phyloP scores from a whole-genome alignment of 345 rosid genomes.

The Litchi chinensis region DNA sequence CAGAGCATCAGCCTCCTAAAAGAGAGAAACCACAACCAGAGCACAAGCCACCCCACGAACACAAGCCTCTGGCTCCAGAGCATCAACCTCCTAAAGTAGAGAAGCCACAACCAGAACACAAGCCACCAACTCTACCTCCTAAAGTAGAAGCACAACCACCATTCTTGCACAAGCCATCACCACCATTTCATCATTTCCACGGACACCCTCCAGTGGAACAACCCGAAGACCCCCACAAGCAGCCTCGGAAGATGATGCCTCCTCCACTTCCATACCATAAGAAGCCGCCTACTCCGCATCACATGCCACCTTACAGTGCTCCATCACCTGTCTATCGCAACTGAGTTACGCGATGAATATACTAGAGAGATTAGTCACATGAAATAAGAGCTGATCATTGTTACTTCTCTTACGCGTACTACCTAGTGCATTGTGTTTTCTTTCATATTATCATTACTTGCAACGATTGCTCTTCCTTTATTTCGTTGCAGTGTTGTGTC shows the following conservation, averaged over 20 bases:
- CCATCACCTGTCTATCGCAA: slow-evolving; percentile 20
- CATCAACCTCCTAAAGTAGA: no score
- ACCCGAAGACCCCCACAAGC: slow-evolving; percentile 14
- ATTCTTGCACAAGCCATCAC: not conserved
- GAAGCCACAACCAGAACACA: not conserved
- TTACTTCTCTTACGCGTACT: not conserved
- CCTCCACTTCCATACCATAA: not conserved
- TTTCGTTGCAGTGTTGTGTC: not conserved
- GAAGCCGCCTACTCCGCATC: slow-evolving; percentile 16
- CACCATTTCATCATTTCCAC: not conserved
- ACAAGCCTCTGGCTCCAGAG: no score
- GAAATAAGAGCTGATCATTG: slow-evolving; percentile 5
- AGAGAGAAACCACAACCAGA: no score
- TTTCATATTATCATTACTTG: not conserved
- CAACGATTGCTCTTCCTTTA: not conserved
- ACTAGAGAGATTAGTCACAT: not conserved
- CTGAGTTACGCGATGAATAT: not conserved
- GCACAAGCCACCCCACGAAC: no score
- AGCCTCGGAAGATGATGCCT: slow-evolving; percentile 22
- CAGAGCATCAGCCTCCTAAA: no score
- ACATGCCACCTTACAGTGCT: slow-evolving; percentile 21
- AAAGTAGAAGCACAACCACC: not conserved
- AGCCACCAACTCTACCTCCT: not conserved
- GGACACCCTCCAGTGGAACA: not conserved
- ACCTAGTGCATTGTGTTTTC: not conserved